Conservation (phyloP, 2,329 filamentous ascomycete species). For the Apiospora aurea region DNA sequence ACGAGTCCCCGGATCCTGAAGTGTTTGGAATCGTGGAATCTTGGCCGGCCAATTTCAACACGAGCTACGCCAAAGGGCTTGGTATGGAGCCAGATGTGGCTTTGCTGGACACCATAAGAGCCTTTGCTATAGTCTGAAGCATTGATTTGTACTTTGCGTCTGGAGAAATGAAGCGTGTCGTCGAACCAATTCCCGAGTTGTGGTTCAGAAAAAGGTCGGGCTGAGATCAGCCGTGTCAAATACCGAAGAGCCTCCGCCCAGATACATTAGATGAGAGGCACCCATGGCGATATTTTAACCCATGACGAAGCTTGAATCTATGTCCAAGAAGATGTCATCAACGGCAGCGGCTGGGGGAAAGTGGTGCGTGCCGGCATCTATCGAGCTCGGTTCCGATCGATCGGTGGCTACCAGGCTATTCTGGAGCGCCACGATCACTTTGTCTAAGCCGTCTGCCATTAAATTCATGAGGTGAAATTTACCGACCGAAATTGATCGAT, state of each 20-base stretch:
- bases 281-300: conserved; percentile 29
- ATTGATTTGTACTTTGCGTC: neutral
- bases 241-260: conserved; percentile 23
- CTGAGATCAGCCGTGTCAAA: conserved; percentile 31
- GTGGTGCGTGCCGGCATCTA: neutral
- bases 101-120: conserved; percentile 43
- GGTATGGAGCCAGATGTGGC: conserved; percentile 56
- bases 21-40: conserved; percentile 58
- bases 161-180: neutral
- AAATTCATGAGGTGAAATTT: conserved; percentile 54
- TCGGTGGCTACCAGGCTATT: neutral
- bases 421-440: conserved; percentile 40
- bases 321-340: conserved; percentile 24
- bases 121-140: conserved; percentile 25
- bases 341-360: neutral
- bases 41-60: conserved; percentile 62
- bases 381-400: conserved; percentile 22
- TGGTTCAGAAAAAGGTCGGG: conserved; percentile 28
- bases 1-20: conserved; percentile 55
- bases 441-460: conserved; percentile 55
- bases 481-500: conserved; percentile 49
- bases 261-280: conserved; percentile 29
- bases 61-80: conserved; percentile 57
- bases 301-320: conserved; percentile 27
- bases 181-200: neutral